These are phyloP conservation scores for Lactifluus piperatus DNA, from an alignment of 768 basidiomycete genomes.

Conservation along the genomic window DNA sequence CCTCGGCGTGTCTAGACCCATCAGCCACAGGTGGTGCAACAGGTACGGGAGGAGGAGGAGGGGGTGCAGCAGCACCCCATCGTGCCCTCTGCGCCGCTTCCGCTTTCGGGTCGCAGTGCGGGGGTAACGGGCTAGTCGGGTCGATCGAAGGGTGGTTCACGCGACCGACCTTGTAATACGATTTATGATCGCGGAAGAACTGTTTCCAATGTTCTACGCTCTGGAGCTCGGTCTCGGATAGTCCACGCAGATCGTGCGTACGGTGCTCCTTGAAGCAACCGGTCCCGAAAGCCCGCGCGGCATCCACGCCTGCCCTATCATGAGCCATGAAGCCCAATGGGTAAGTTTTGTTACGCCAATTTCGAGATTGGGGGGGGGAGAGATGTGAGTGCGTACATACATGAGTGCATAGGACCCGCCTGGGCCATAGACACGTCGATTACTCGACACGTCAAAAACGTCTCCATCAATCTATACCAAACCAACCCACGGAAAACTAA, in stretches of 20 bases:
- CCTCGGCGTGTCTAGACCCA: neutral
- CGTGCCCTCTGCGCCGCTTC: conserved; percentile 19
- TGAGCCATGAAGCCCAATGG: neutral
- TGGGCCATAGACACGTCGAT: conserved; percentile 70
- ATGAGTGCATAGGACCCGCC: conserved; percentile 78
- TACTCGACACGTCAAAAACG: conserved; percentile 86
- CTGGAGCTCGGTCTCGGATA: conserved; percentile 64
- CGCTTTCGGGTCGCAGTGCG: conserved; percentile 64
- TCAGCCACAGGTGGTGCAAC: neutral
- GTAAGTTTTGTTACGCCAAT: neutral
- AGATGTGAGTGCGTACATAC: conserved; percentile 35
- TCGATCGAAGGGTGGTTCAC: conserved; percentile 73
- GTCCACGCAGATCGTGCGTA: conserved; percentile 84
- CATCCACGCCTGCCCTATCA: conserved; percentile 72
- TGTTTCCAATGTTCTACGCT: conserved; percentile 81
- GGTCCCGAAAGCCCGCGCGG: conserved; percentile 87
- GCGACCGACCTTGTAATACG: conserved; percentile 69
- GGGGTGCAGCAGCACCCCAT: conserved; percentile 21
- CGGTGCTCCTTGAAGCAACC: conserved; percentile 88
- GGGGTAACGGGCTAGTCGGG: conserved; percentile 62
- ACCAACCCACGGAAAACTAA: neutral
- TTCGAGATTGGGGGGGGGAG: neutral
- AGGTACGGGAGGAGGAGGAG: too few species aligned
- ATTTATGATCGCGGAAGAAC: conserved; percentile 77
- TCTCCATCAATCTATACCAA: conserved; percentile 71